Evolutionary conservation across 257 asterid genomes (phyloP).

Genomic region (Leonotis leonurus): DNA sequence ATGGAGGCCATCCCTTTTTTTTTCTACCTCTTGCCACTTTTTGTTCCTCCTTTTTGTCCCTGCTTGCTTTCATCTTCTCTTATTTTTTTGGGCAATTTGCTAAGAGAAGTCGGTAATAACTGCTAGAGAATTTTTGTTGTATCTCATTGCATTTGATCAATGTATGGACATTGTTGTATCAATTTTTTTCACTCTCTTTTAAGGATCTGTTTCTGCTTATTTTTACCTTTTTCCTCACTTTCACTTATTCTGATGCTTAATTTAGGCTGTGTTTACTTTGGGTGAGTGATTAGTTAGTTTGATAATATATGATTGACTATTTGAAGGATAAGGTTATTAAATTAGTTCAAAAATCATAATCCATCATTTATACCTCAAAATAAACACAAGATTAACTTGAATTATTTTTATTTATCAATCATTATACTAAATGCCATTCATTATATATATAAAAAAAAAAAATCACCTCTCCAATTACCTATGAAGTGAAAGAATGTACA

Average conservation of each 20-base stretch:
- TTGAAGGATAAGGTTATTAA: too few species aligned
- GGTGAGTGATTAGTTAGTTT: too few species aligned
- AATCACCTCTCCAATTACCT: too few species aligned
- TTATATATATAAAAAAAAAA: too few species aligned
- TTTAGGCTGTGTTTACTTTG: not conserved
- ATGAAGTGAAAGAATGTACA: too few species aligned
- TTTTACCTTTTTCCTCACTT: not conserved
- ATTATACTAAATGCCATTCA: too few species aligned
- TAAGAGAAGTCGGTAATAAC: constrained; percentile 20
- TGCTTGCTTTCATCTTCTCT: constrained; percentile 18
- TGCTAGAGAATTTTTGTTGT: constrained; percentile 31
- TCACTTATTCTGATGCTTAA: not conserved
- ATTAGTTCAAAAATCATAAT: too few species aligned
- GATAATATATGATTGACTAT: too few species aligned
- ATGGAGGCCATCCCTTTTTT: constrained; percentile 22
- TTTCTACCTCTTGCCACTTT: constrained; percentile 24
- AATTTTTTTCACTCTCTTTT: not conserved
- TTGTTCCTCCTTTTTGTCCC: constrained; percentile 25
- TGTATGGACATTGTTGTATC: constrained; percentile 15
- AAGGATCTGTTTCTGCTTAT: not conserved
- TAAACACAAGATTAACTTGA: too few species aligned
- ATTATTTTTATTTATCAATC: too few species aligned
- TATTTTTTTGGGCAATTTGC: constrained; percentile 41
- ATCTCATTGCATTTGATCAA: not conserved
- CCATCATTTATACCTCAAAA: too few species aligned